These are phyloP conservation scores for Eruca vesicaria DNA, from an alignment of 441 rosid species.

Conservation along the genomic window DNA sequence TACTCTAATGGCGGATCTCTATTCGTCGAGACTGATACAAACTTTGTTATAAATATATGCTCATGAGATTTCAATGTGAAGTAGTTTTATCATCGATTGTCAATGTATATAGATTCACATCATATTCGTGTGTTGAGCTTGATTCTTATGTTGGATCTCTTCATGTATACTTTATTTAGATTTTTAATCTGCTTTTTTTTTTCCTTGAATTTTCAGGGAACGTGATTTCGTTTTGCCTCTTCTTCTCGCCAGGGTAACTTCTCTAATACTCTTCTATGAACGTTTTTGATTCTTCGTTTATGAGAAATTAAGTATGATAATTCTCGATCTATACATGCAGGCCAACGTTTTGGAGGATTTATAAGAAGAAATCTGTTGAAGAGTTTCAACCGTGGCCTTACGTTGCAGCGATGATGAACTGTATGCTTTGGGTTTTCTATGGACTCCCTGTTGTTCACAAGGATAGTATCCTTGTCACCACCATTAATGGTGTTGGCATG, in stretches of 20 bases:
- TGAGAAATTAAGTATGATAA: too few relatives aligned
- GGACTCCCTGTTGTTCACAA: slow-evolving; percentile 71
- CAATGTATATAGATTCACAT: background rate
- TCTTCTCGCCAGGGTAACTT: slow-evolving; percentile 64
- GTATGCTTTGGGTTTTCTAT: slow-evolving; percentile 67
- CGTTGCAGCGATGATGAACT: slow-evolving; percentile 55
- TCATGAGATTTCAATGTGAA: background rate
- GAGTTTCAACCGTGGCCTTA: slow-evolving; percentile 68
- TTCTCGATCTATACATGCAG: too few relatives aligned
- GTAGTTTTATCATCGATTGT: background rate
- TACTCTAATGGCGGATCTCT: background rate
- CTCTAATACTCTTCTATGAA: background rate
- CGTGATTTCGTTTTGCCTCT: slow-evolving; percentile 59
- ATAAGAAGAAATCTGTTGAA: slow-evolving; percentile 62
- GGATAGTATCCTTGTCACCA: slow-evolving; percentile 62
- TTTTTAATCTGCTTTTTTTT: background rate
- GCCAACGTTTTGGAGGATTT: slow-evolving; percentile 54
- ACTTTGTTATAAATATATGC: too few relatives aligned
- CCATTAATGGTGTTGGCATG: slow-evolving; percentile 61
- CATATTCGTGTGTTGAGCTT: background rate
- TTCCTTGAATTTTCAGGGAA: slow-evolving; percentile 54
- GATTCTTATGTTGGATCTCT: background rate
- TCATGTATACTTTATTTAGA: background rate
- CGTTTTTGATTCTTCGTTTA: background rate
- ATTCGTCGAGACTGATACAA: background rate